A percentile compares a stretch with the other conserved stretches of the same genome.
Conservation (phyloP, 768 basidiomycete species). For the Agrocybe praecox region DNA sequence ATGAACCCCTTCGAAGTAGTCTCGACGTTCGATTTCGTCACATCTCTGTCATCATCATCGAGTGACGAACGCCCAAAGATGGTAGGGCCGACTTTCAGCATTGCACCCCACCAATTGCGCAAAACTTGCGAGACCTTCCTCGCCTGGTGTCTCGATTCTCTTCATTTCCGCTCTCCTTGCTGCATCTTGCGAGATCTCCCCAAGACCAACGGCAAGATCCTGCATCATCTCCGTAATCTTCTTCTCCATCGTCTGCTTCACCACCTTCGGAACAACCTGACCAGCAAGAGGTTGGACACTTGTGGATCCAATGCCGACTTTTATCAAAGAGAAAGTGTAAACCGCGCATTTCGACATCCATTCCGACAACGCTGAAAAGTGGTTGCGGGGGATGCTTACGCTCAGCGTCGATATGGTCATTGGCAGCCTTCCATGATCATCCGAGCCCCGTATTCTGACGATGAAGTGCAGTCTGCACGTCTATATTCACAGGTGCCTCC, state of each 20-base stretch:
- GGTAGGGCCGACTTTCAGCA: conserved; percentile 23
- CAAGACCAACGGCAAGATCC: conserved; percentile 26
- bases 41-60: conserved; percentile 9
- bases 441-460: background rate
- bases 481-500: conserved; percentile 5
- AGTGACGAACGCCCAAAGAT: conserved; percentile 17
- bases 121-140: conserved; percentile 17
- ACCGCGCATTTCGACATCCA: conserved; percentile 27
- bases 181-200: conserved; percentile 25
- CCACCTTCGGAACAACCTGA: conserved; percentile 27
- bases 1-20: conserved; percentile 31
- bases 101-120: conserved; percentile 29
- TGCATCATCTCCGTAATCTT: conserved; percentile 27
- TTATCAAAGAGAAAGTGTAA: conserved; percentile 31
- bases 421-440: background rate
- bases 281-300: conserved; percentile 39
- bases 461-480: conserved; percentile 5
- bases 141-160: no score
- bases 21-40: conserved; percentile 18
- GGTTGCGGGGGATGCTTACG: conserved; percentile 15
- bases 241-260: conserved; percentile 28
- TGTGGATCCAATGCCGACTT: conserved; percentile 42
- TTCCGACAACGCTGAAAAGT: conserved; percentile 33
- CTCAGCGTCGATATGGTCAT: background rate
- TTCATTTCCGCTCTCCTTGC: conserved; percentile 13